Conservation (phyloP, 169 alveolate genomes). For the Babesia ovata region DNA sequence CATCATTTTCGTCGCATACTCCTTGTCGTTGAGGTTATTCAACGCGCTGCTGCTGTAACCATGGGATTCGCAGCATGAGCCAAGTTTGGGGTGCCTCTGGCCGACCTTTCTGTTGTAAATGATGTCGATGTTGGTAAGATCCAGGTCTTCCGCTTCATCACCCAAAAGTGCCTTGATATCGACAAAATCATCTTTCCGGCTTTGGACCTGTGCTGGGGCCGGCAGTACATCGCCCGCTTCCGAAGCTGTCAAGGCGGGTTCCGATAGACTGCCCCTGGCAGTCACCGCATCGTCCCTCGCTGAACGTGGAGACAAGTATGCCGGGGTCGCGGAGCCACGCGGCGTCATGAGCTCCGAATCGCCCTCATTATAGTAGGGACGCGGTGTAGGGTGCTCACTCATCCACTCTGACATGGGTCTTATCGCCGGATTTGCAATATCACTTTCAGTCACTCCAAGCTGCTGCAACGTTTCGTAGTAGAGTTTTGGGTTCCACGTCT, state of each 20-base stretch:
- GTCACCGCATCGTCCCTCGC: neutral
- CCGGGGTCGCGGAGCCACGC: neutral
- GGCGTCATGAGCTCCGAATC: slow-evolving; percentile 1
- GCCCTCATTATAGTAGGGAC: neutral
- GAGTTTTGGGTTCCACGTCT: slow-evolving; percentile 76
- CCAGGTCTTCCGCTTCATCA: neutral
- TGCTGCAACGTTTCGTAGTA: slow-evolving; percentile 73
- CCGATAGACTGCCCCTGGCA: neutral
- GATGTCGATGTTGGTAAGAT: neutral
- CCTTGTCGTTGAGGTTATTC: slow-evolving; percentile 37
- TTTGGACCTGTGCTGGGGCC: neutral
- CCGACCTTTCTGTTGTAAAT: slow-evolving; percentile 51
- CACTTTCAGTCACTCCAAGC: slow-evolving; percentile 76
- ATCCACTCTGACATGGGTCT: neutral
- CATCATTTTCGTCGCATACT: slow-evolving; percentile 1
- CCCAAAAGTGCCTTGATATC: neutral
- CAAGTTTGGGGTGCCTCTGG: slow-evolving; percentile 55
- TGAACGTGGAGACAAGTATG: neutral
- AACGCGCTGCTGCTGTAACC: slow-evolving; percentile 40
- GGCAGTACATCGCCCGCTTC: neutral
- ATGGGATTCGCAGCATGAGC: slow-evolving; percentile 57
- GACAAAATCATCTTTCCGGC: neutral
- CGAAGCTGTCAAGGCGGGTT: neutral
- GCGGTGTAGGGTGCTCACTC: neutral
- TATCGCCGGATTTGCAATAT: slow-evolving; percentile 44